Base-by-base conservation (phyloP, 129 eudicot species). In the Chrysanthemum makinoi region DNA sequence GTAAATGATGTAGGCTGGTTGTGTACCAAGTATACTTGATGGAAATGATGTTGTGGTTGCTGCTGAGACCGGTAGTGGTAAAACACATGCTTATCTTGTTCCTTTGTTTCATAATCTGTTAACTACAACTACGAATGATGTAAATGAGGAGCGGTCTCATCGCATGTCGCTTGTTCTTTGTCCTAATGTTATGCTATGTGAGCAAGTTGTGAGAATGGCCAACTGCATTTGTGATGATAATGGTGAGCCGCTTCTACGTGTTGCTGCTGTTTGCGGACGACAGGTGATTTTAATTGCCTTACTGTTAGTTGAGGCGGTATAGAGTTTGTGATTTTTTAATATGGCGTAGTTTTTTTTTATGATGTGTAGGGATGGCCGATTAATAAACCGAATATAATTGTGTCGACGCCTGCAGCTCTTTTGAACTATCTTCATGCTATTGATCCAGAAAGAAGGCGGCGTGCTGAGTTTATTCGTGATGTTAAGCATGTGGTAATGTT, bases 1-100 rank as follows among this genome's bases (percentile, higher is more conserved):
- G 28, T 26, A 19, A 55, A 17, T 30, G 33, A 30, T 62, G 72
- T 85, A 94, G 99, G 94, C 97, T 46, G 86, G 89, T 76, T 90
- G 91, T 20, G 71, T 94, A 78, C 99, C 99, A 18, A 52, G 83
- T 66, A 86, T 94, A 60, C 89, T 90, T 72, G 69, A 78, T 53
- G 96, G 86, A 68, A 82, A 78, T 39, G 97, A 94, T 68, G 90
- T 88, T 43, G 87, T 94, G 62, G 89, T 94, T 79, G 97, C 99
- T 20, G 99, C 99, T 50, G 99, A 94, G 87, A 94, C 99, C 18
- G 99, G 99, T 28, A 94, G 99, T 72, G 99, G 99, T 5, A 94
- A 94, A 80, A 90, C 99, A 33, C 96, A 94, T 68, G 99, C 87
- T 3, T 94, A 94, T 79, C 88, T 94, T 58, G 89, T 90, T 74